Percentiles rank a stretch among this genome's conserved stretches.
phyloP scores from a whole-genome alignment of 345 rosid species.

The Lepidium sativum region DNA sequence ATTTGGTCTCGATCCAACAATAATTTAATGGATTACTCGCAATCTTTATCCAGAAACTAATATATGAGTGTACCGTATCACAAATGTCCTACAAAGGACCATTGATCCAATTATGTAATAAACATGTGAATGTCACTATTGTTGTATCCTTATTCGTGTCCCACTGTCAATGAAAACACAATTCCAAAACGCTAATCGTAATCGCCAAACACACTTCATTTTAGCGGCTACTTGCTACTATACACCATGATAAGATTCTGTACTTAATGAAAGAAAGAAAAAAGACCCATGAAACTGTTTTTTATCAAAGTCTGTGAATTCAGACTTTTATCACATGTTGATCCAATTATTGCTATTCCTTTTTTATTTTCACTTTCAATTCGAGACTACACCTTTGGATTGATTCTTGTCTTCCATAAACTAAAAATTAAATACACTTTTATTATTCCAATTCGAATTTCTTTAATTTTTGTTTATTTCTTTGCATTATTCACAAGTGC shows the following conservation, averaged over 20 bases:
- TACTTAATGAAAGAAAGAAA: neutral
- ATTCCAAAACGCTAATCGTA: conserved; percentile 8
- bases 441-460: conserved; percentile 8
- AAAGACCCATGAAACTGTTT: conserved; percentile 9
- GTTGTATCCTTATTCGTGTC: conserved; percentile 12
- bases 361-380: conserved; percentile 6
- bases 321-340: conserved; percentile 24
- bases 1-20: no score
- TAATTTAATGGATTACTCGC: neutral
- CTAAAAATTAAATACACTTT: neutral
- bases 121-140: conserved; percentile 17
- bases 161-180: conserved; percentile 10
- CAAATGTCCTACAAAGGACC: conserved; percentile 20
- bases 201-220: conserved; percentile 13
- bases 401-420: conserved; percentile 20
- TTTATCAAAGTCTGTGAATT: conserved; percentile 13
- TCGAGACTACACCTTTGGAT: conserved; percentile 22
- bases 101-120: conserved; percentile 15
- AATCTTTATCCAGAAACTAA: neutral
- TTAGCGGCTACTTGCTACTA: conserved; percentile 3
- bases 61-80: conserved; percentile 22
- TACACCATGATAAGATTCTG: conserved; percentile 11
- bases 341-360: conserved; percentile 22
- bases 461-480: neutral
- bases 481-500: conserved; percentile 19